Evolutionary conservation across 371 early-diverging fungal species (phyloP).

Genomic region (Syncephalastrum sp.): DNA sequence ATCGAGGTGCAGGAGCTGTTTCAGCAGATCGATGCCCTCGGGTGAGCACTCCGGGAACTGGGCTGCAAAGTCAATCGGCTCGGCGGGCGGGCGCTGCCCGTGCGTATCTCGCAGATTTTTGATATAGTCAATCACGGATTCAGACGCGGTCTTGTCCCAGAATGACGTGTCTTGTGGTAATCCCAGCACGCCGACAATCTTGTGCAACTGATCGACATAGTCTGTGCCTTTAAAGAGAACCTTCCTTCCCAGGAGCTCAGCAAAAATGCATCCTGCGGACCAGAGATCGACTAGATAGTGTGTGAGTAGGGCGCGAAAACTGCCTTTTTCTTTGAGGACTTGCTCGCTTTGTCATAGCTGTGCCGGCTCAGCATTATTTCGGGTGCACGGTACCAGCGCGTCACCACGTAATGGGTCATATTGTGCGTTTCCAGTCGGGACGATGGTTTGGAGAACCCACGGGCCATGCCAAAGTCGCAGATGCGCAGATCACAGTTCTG

Average conservation of each 20-base stretch:
- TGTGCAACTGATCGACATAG: slow-evolving; percentile 91
- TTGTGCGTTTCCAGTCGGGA: slow-evolving; percentile 28
- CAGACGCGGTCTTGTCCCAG: slow-evolving; percentile 38
- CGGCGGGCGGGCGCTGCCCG: slow-evolving; percentile 46
- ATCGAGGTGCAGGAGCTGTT: slow-evolving; percentile 77
- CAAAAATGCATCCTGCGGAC: slow-evolving; percentile 99
- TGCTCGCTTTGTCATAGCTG: slow-evolving; percentile 76
- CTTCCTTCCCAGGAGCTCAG: slow-evolving; percentile 92
- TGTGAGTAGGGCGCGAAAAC: background rate
- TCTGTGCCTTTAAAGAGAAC: slow-evolving; percentile 95
- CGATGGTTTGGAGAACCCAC: slow-evolving; percentile 55
- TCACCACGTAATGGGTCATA: slow-evolving; percentile 85
- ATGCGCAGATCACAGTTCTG: slow-evolving; percentile 81
- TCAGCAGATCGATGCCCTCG: slow-evolving; percentile 74
- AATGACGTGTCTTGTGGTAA: slow-evolving; percentile 84
- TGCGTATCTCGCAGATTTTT: slow-evolving; percentile 49
- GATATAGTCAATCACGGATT: slow-evolving; percentile 42
- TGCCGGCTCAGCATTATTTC: slow-evolving; percentile 83
- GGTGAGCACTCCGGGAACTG: slow-evolving; percentile 58
- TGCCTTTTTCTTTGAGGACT: slow-evolving; percentile 8
- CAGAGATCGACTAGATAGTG: slow-evolving; percentile 89
- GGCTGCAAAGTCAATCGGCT: slow-evolving; percentile 38
- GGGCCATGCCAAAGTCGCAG: slow-evolving; percentile 79
- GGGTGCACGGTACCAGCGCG: slow-evolving; percentile 93
- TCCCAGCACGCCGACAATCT: slow-evolving; percentile 92